Base-by-base conservation (phyloP, 345 rosid species). In the Arabis alpina region DNA sequence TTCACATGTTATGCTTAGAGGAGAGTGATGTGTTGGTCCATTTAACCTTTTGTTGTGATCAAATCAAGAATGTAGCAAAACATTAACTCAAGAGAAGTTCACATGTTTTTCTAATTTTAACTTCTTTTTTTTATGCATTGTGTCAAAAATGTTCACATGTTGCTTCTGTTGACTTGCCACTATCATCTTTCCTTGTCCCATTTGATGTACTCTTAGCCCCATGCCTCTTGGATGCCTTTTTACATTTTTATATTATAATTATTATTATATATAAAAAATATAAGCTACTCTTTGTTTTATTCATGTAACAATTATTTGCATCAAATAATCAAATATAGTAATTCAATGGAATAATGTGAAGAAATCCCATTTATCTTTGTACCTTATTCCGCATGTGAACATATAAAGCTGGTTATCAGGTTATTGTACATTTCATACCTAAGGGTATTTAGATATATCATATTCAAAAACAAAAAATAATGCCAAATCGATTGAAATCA, bases 121-220 rank as follows among this genome's bases (percentile, higher is more conserved):
- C 57, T 15, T 47, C 3, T 11, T 49, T 44, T 49, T 44, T 49
- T 40, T 27, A 49, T 27, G 10, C 19, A 48, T 58, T 4, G 39
- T 42, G 47, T 66, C 19, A 23, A 37, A 64, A 30, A 49, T 50
- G 67, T 58, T 73, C 72, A 66, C 72, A 74, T 74, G 78, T 68
- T 68, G 70, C 70, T 62, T 40, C 70, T n/a, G 68, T 68, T 75
- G 70, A 75, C 79, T 69, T 75, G 75, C 74, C 59, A 45, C 74
- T 65, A 68, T 75, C 74, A 62, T 55, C 74, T 68, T 62, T 37
- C 54, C 10, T 75, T 75, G 79, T 75, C 79, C 40, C 66, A 68
- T 75, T 45, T 69, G 74, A 75, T 75, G 70, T 68, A 74, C 78
- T 60, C 73, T 61, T 74, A 60, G 64, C 69, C 78, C 73, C 70